A percentile compares a stretch with the other conserved stretches of the same genome.
Evolutionary conservation across 148 eudicot genomes (phyloP).

Genomic region (Diospyros kaki): DNA sequence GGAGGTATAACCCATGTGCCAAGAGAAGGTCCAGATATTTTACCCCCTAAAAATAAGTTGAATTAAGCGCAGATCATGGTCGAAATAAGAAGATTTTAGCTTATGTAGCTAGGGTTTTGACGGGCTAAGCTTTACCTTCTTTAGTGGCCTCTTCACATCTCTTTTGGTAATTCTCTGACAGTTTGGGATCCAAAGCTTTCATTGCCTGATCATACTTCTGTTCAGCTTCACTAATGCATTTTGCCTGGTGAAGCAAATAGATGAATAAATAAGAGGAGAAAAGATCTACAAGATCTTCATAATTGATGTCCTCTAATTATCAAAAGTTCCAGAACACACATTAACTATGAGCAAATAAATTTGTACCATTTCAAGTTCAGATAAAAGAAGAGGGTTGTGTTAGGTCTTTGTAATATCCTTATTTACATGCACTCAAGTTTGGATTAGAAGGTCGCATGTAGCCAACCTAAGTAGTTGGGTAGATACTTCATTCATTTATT

Average conservation of each 20-base stretch:
- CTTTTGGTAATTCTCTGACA: slow-evolving; percentile 52
- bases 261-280: not conserved
- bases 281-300: no score
- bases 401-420: no score
- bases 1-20: slow-evolving; percentile 94
- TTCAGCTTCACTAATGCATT: slow-evolving; percentile 71
- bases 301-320: not conserved
- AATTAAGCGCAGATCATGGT: not conserved
- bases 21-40: slow-evolving; percentile 58
- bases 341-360: not conserved
- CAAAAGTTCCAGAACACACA: not conserved
- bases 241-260: slow-evolving; percentile 45
- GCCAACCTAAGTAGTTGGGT: no score
- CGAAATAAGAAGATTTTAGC: not conserved
- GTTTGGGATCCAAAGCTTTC: slow-evolving; percentile 58
- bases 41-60: slow-evolving; percentile 55
- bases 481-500: no score
- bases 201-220: slow-evolving; percentile 55
- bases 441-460: no score
- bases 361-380: not conserved
- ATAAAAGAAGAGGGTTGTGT: no score
- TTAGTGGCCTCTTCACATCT: slow-evolving; percentile 96
- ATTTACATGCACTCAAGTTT: no score
- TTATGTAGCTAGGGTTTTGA: not conserved
- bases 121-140: slow-evolving; percentile 52